Percentiles rank a stretch among this genome's conserved stretches.
These are phyloP conservation scores for Solanum medicagineum DNA, from an alignment of 257 asterid genomes.

Conservation along the genomic window DNA sequence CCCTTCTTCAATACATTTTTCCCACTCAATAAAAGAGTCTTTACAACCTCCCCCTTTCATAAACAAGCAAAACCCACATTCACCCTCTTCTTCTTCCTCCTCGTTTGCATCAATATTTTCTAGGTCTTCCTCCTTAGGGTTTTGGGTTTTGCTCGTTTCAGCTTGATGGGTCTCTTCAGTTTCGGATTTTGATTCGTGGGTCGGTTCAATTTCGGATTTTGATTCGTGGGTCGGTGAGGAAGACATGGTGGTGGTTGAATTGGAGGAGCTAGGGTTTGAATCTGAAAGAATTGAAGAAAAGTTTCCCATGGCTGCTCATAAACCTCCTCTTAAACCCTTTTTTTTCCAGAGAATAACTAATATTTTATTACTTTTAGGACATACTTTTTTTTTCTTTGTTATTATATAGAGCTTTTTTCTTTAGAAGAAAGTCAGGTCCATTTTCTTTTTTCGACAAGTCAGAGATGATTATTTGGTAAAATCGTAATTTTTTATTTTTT, in stretches of 20 bases:
- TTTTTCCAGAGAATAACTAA: background rate
- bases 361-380: background rate
- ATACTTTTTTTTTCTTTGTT: background rate
- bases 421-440: background rate
- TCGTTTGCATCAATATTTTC: background rate
- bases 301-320: slow-evolving; percentile 34
- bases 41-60: slow-evolving; percentile 87
- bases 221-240: slow-evolving; percentile 10
- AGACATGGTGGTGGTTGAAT: slow-evolving; percentile 22
- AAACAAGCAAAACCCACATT: slow-evolving; percentile 73
- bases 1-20: slow-evolving; percentile 59
- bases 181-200: slow-evolving; percentile 7
- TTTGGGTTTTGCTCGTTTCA: background rate
- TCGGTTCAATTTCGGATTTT: background rate
- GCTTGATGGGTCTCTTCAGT: slow-evolving; percentile 14
- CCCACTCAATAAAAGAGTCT: slow-evolving; percentile 56
- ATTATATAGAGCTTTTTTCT: background rate
- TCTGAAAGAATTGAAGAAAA: slow-evolving; percentile 9
- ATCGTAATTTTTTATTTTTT: too few relatives aligned
- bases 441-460: background rate
- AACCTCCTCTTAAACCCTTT: slow-evolving; percentile 41
- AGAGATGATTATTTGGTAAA: background rate
- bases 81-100: slow-evolving; percentile 49
- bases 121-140: background rate
- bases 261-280: slow-evolving; percentile 15